Conservation (phyloP, 139 green algal genomes). For the Zygnema cylindricum region DNA sequence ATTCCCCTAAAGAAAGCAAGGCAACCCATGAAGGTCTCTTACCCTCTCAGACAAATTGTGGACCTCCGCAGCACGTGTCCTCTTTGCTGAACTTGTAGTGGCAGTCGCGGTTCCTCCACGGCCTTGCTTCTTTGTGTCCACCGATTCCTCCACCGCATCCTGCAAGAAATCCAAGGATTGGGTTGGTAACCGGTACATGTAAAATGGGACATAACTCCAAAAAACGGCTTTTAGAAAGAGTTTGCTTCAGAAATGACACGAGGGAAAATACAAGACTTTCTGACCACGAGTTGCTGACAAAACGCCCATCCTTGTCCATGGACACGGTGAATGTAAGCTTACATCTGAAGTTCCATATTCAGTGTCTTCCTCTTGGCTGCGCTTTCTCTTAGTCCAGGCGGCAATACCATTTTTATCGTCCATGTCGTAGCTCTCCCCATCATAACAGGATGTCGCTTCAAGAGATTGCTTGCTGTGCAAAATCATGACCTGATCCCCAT, state of each 20-base stretch:
- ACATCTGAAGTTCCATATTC: conserved; percentile 1
- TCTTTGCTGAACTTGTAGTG: conserved; percentile 42
- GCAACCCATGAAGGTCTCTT: neutral
- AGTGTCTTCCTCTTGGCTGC: conserved; percentile 1
- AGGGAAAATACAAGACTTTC: no score
- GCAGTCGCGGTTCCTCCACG: neutral
- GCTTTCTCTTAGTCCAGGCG: neutral
- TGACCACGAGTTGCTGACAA: no score
- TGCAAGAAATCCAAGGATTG: neutral
- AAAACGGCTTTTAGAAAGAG: neutral
- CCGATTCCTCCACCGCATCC: conserved; percentile 5
- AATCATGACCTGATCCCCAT: neutral
- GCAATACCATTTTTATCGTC: neutral
- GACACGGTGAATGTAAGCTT: no score
- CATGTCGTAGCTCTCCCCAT: neutral
- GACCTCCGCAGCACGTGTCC: conserved; percentile 51
- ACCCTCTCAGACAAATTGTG: conserved; percentile 61
- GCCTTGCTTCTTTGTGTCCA: conserved; percentile 10
- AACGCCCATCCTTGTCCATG: no score
- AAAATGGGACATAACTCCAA: neutral
- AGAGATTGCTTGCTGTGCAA: neutral
- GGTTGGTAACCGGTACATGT: neutral
- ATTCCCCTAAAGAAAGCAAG: neutral
- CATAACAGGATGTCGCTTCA: neutral
- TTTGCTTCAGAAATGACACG: neutral